Conservation (phyloP, 805 yeast genomes). For the Ogataea paraovalis region DNA sequence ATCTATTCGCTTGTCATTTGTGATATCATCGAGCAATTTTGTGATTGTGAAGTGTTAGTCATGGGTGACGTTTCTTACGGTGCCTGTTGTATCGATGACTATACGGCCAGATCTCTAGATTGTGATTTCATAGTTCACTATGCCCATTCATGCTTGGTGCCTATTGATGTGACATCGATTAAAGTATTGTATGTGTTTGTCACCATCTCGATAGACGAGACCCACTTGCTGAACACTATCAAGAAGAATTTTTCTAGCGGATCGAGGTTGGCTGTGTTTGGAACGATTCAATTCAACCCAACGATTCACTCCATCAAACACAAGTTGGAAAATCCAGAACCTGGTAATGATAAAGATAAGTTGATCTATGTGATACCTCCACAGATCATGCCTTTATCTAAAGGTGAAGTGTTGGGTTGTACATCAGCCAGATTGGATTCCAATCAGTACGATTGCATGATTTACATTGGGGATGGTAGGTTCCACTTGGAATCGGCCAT, state of each 20-base stretch:
- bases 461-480: conserved; percentile 93
- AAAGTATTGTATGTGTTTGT: conserved; percentile 95
- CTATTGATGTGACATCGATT: conserved; percentile 85
- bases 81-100: conserved; percentile 97
- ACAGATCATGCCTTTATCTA: conserved; percentile 86
- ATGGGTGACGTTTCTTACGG: conserved; percentile 99
- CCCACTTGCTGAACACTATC: conserved; percentile 75
- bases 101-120: conserved; percentile 84
- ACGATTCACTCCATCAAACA: conserved; percentile 76
- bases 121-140: conserved; percentile 95
- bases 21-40: conserved; percentile 89
- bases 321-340: conserved; percentile 42
- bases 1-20: conserved; percentile 86
- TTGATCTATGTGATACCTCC: conserved; percentile 73
- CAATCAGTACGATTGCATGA: conserved; percentile 68
- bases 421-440: conserved; percentile 79
- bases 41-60: conserved; percentile 78
- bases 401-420: conserved; percentile 95
- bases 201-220: conserved; percentile 83
- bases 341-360: conserved; percentile 25
- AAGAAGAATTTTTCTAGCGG: conserved; percentile 63
- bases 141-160: conserved; percentile 96
- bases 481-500: conserved; percentile 93
- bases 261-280: conserved; percentile 74
- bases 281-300: conserved; percentile 96